These are phyloP conservation scores for Aspergillus transmontanensis DNA, from an alignment of 2,329 filamentous ascomycete species.

Conservation along the genomic window DNA sequence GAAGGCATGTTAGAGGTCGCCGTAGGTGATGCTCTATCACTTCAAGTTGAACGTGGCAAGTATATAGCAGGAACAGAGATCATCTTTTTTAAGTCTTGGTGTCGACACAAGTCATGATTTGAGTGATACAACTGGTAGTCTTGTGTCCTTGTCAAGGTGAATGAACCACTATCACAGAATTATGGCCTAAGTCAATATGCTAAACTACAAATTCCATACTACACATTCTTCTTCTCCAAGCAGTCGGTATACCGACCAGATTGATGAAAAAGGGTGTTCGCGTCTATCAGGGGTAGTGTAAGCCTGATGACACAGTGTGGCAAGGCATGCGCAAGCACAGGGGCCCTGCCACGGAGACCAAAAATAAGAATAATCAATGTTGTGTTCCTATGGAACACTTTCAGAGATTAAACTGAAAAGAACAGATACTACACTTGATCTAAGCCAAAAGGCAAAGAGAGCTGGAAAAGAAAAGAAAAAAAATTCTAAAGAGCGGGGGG, in stretches of 20 bases:
- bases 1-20: too few species aligned
- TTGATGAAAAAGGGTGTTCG: conserved; percentile 66
- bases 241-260: conserved; percentile 53
- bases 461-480: conserved; percentile 49
- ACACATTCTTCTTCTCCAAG: conserved; percentile 57
- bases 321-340: conserved; percentile 72
- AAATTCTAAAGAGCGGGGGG: conserved; percentile 30
- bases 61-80: too few species aligned
- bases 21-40: too few species aligned
- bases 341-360: conserved; percentile 57
- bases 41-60: too few species aligned
- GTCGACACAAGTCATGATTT: too few species aligned
- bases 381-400: conserved; percentile 70
- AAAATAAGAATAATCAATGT: conserved; percentile 85
- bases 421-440: conserved; percentile 96
- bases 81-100: too few species aligned
- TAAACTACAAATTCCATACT: neutral
- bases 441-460: conserved; percentile 66
- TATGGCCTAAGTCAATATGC: too few species aligned
- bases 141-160: too few species aligned
- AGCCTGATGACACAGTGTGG: conserved; percentile 73
- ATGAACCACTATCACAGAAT: too few species aligned
- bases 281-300: conserved; percentile 74
- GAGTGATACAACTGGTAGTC: too few species aligned
- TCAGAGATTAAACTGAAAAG: conserved; percentile 97